phyloP scores from a whole-genome alignment of 1,139 yeast species.

The Torulaspora globosa region DNA sequence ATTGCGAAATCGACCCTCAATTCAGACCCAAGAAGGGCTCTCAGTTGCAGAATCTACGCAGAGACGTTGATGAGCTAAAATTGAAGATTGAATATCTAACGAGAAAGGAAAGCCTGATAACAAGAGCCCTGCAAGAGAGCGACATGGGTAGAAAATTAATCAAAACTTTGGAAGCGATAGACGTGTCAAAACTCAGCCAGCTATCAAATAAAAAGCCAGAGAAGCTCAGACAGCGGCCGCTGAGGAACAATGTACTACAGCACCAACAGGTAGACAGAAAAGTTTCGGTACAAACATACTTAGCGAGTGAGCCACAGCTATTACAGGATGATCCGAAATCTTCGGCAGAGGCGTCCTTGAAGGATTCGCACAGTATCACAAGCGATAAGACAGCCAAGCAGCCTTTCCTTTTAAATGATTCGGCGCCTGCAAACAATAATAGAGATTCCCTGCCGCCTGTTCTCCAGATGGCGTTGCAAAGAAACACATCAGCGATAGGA shows the following conservation, averaged over 20 bases:
- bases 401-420: conserved; percentile 38
- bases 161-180: conserved; percentile 19
- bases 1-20: conserved; percentile 87
- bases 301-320: conserved; percentile 39
- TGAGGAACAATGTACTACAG: conserved; percentile 1
- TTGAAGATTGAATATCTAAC: conserved; percentile 73
- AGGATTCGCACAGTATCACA: conserved; percentile 15
- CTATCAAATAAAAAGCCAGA: conserved; percentile 5
- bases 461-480: conserved; percentile 37
- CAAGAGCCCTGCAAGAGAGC: conserved; percentile 51
- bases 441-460: conserved; percentile 37
- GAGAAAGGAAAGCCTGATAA: conserved; percentile 62
- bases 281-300: conserved; percentile 34
- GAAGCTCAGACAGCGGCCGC: conserved; percentile 26
- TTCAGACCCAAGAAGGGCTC: conserved; percentile 90
- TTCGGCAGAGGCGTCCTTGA: conserved; percentile 19
- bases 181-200: conserved; percentile 14
- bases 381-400: conserved; percentile 16
- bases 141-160: conserved; percentile 22
- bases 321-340: conserved; percentile 30
- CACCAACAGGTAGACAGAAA: conserved; percentile 11
- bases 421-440: conserved; percentile 37
- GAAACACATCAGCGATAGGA: conserved; percentile 29
- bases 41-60: conserved; percentile 76
- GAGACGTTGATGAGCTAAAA: conserved; percentile 78